Evolutionary conservation across 768 basidiomycete genomes (phyloP).

Genomic region (Lactifluus rugatus): DNA sequence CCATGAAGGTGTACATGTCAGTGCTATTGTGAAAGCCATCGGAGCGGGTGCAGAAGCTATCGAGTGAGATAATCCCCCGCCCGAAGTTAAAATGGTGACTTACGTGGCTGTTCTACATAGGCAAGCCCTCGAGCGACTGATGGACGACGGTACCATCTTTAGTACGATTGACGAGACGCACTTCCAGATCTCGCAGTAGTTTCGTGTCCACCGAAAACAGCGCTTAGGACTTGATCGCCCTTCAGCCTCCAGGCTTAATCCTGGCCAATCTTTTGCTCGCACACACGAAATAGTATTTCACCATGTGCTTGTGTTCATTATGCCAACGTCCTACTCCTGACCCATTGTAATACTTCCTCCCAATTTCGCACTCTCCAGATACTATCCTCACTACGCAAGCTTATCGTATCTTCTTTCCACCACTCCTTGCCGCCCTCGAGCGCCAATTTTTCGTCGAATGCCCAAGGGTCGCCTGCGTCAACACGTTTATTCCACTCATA

Average conservation of each 20-base stretch:
- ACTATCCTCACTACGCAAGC: slow-evolving; percentile 3
- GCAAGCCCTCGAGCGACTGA: slow-evolving; percentile 62
- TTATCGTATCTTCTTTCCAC: slow-evolving; percentile 14
- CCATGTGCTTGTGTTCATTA: neutral
- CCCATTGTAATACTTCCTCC: slow-evolving; percentile 5
- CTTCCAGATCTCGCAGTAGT: slow-evolving; percentile 40
- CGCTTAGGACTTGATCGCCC: neutral
- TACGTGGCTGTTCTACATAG: slow-evolving; percentile 29
- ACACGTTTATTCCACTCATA: slow-evolving; percentile 18
- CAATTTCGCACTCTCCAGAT: slow-evolving; percentile 13
- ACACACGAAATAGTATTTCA: neutral
- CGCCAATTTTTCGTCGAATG: slow-evolving; percentile 13
- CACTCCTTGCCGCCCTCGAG: slow-evolving; percentile 14
- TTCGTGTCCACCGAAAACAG: neutral
- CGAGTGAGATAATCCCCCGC: slow-evolving; percentile 27
- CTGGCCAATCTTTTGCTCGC: neutral
- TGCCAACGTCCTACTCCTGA: neutral
- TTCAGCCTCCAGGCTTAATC: neutral
- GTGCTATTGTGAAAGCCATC: slow-evolving; percentile 57
- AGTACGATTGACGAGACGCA: slow-evolving; percentile 79
- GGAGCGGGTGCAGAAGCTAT: slow-evolving; percentile 50
- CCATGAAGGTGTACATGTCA: slow-evolving; percentile 67
- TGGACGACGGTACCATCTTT: slow-evolving; percentile 73
- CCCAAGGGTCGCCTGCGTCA: slow-evolving; percentile 2
- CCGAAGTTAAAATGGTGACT: slow-evolving; percentile 1